Conservation (phyloP, 345 rosid species). For the Camelina hispida region DNA sequence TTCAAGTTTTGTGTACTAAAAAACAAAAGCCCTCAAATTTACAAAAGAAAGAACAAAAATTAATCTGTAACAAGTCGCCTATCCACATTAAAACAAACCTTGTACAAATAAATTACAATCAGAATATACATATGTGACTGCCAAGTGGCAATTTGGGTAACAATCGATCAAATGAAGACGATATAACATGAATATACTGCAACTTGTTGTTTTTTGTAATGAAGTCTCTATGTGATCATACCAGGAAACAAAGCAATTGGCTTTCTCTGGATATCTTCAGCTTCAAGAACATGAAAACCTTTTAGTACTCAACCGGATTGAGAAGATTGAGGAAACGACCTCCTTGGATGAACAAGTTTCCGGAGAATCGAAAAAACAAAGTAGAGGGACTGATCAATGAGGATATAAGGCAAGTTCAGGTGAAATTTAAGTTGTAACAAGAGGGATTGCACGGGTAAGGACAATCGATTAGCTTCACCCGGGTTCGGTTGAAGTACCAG, state of each 20-base stretch:
- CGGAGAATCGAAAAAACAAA: not conserved
- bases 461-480: slow-evolving; percentile 74
- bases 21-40: no score
- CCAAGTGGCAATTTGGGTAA: slow-evolving; percentile 21
- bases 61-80: no score
- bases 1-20: no score
- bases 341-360: slow-evolving; percentile 10
- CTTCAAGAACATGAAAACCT: slow-evolving; percentile 27
- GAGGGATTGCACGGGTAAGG: slow-evolving; percentile 91
- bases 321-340: not conserved
- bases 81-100: no score
- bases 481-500: slow-evolving; percentile 75
- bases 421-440: slow-evolving; percentile 71
- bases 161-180: not conserved
- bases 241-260: slow-evolving; percentile 15
- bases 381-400: not conserved
- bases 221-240: slow-evolving; percentile 4
- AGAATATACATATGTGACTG: slow-evolving; percentile 11
- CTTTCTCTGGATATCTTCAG: slow-evolving; percentile 16
- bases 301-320: not conserved
- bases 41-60: no score
- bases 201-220: not conserved
- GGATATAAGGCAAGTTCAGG: slow-evolving; percentile 26
- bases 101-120: slow-evolving; percentile 12
- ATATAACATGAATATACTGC: slow-evolving; percentile 6